Evolutionary conservation across 2,329 filamentous ascomycete genomes (phyloP).

Genomic region (Blastomyces gilchristii): DNA sequence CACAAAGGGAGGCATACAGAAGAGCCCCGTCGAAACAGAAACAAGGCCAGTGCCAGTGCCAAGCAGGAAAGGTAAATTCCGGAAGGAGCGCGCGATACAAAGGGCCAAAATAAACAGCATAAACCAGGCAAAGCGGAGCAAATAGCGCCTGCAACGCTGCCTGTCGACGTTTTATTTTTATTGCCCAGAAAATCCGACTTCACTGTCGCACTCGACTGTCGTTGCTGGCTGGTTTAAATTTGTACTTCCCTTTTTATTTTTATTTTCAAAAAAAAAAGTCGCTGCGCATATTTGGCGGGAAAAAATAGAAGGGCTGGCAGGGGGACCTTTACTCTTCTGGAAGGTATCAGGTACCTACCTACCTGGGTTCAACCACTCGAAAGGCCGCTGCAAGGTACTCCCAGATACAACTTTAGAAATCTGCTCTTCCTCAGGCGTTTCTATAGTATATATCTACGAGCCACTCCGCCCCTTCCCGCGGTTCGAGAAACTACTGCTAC

Average conservation of each 20-base stretch:
- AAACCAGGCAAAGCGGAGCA: slow-evolving; percentile 6
- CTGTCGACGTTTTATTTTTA: slow-evolving; percentile 1
- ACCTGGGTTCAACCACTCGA: neutral
- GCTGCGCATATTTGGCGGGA: neutral
- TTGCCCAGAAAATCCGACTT: neutral
- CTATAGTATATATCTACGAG: neutral
- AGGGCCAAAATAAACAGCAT: neutral
- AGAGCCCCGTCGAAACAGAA: neutral
- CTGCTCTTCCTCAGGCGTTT: neutral
- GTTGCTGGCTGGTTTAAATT: slow-evolving; percentile 2
- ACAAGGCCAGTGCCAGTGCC: neutral
- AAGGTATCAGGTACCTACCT: slow-evolving; percentile 5
- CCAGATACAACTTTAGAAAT: neutral
- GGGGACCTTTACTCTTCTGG: neutral
- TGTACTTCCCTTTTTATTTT: neutral
- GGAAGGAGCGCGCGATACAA: neutral
- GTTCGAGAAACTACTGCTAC: neutral
- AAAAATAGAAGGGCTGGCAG: neutral
- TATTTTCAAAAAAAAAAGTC: neutral
- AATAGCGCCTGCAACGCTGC: slow-evolving; percentile 14
- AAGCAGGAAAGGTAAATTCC: slow-evolving; percentile 2
- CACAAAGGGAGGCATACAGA: neutral
- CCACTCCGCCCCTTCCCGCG: neutral
- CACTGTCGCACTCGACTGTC: slow-evolving; percentile 3
- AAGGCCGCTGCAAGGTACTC: neutral